Conservation (phyloP, 305 asterid species). For the Fraxinus nigra region DNA sequence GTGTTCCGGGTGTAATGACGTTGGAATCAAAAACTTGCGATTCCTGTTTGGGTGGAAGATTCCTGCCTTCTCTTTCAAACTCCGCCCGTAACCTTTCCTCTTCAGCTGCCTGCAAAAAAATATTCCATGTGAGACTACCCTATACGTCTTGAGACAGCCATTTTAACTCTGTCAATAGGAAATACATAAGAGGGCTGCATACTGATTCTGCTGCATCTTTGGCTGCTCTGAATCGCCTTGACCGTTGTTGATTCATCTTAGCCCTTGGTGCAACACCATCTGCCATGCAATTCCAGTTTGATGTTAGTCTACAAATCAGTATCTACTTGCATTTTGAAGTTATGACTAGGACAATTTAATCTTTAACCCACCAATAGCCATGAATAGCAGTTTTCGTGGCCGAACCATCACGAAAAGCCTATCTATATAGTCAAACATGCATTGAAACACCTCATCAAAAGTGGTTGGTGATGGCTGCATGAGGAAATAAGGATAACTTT, state of each 20-base stretch:
- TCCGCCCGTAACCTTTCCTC: constrained; percentile 86
- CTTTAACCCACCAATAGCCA: constrained; percentile 90
- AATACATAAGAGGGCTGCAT: constrained; percentile 28
- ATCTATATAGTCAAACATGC: constrained; percentile 96
- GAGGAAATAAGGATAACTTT: constrained; percentile 22
- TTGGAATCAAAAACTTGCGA: constrained; percentile 88
- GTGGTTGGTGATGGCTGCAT: constrained; percentile 97
- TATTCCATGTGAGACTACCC: constrained; percentile 13
- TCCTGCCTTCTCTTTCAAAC: constrained; percentile 91
- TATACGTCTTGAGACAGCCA: not conserved
- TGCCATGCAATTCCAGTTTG: constrained; percentile 33
- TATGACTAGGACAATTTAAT: constrained; percentile 17
- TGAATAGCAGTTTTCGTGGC: constrained; percentile 82
- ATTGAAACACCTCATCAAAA: constrained; percentile 89
- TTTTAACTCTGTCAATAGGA: not conserved
- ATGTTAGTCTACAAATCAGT: constrained; percentile 22
- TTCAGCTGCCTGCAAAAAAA: constrained; percentile 75
- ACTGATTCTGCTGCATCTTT: constrained; percentile 97
- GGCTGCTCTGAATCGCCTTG: constrained; percentile 97
- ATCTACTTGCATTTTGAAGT: constrained; percentile 14
- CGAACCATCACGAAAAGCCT: constrained; percentile 95
- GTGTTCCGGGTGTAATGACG: constrained; percentile 97
- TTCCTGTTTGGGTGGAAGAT: constrained; percentile 88
- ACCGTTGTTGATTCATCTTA: constrained; percentile 96
- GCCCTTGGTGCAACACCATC: constrained; percentile 99